Base-by-base conservation (phyloP, 257 asterid genomes). In the Leonotis leonurus region DNA sequence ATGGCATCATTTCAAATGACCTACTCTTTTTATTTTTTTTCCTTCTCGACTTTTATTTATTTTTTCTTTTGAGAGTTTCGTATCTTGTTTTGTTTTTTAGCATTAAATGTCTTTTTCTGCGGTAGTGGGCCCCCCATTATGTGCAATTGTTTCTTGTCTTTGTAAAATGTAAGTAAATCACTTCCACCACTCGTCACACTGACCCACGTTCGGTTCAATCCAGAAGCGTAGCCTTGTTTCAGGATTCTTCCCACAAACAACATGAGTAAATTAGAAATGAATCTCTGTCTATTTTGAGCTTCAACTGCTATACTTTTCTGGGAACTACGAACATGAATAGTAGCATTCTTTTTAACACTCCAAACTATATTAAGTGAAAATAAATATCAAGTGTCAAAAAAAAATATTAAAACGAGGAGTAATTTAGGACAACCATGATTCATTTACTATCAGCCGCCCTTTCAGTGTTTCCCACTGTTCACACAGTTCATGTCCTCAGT, bases 1-100 rank as follows among this genome's bases (percentile, higher is more conserved):
- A 72, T 72, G 81, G 73, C 78, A 71, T 72, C 81, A 70, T 56
- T 43, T 60, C 59, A 56, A 51, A 57, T 50, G 40, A 57, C 51
- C 45, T 44, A 8, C 20, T 48, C 13, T 14, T 9, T 44, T 29
- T 14, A 36, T 48, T 20, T 46, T 8, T 40, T 36, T 20, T 0
- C 1, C 1, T 22, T 16, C 0, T 60, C 37, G 8, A 5, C 6
- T 27, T 20, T 32, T 17, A 1, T 7, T 43, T 32, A 26, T 24
- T 14, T 14, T 54, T 27, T 33, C 0, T 3, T 5, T 29, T 26
- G 5, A 27, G 8, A 10, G 17, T 62, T 64, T 54, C 4, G 72
- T 27, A 43, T 68, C 40, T 54, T 45, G 50, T 52, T 77, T 77
- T 77, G 81, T 69, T 22, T 54, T 68, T 6, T 77, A 77, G 81